Conservation (phyloP, 179 eudicot genomes). For the Silene coronaria region DNA sequence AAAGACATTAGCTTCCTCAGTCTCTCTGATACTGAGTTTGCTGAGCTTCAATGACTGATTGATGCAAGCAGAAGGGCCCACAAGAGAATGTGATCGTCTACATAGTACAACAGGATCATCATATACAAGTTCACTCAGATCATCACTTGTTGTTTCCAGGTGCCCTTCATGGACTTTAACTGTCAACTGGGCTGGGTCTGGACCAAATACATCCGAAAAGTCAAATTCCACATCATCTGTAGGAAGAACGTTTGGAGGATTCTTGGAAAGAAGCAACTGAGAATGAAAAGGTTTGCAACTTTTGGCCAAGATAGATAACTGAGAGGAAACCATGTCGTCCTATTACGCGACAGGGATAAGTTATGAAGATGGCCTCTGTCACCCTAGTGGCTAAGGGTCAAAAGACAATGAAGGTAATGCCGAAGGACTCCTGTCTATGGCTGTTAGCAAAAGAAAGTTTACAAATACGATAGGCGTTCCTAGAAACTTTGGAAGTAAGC, state of each 20-base stretch:
- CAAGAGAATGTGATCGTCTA: slow-evolving; percentile 80
- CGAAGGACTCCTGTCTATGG: slow-evolving; percentile 43
- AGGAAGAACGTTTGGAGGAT: slow-evolving; percentile 38
- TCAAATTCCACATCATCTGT: slow-evolving; percentile 50
- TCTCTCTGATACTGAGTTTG: slow-evolving; percentile 49
- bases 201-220: slow-evolving; percentile 71
- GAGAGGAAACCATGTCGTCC: slow-evolving; percentile 59
- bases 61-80: slow-evolving; percentile 72
- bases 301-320: slow-evolving; percentile 29
- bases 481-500: slow-evolving; percentile 39
- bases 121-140: slow-evolving; percentile 30
- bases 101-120: slow-evolving; percentile 59
- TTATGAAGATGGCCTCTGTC: slow-evolving; percentile 38
- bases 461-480: slow-evolving; percentile 32
- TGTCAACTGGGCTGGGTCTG: slow-evolving; percentile 35
- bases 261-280: slow-evolving; percentile 29
- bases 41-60: slow-evolving; percentile 58
- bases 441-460: slow-evolving; percentile 41
- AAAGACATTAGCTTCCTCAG: slow-evolving; percentile 35
- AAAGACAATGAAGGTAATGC: slow-evolving; percentile 31
- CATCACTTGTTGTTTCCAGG: slow-evolving; percentile 27
- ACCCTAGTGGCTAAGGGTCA: slow-evolving; percentile 24
- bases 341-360: slow-evolving; percentile 17
- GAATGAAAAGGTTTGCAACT: slow-evolving; percentile 35
- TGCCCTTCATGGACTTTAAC: slow-evolving; percentile 33